phyloP scores from a whole-genome alignment of 2,329 filamentous ascomycete species.

The Talaromyces sp. region DNA sequence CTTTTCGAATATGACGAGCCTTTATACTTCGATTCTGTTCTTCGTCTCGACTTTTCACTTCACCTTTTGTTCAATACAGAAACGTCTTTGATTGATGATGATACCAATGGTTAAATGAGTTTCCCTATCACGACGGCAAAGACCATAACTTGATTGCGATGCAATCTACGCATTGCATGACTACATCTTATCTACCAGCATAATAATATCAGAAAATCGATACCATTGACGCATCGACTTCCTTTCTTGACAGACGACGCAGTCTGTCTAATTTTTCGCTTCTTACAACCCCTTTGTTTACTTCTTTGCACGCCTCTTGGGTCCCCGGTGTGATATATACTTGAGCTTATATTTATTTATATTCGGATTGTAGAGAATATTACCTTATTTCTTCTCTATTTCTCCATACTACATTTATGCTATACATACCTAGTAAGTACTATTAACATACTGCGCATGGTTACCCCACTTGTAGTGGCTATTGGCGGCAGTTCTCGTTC shows the following conservation, averaged over 20 bases:
- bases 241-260: background rate
- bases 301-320: conserved; percentile 1
- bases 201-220: conserved; percentile 7
- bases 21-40: background rate
- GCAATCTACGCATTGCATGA: conserved; percentile 6
- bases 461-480: background rate
- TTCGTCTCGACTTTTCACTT: background rate
- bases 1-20: background rate
- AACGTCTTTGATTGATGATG: conserved; percentile 11
- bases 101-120: conserved; percentile 13
- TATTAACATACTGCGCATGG: background rate
- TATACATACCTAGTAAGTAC: background rate
- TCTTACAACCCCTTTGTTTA: background rate
- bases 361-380: background rate
- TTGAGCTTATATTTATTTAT: background rate
- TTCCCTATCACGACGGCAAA: conserved; percentile 3
- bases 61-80: background rate
- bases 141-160: background rate
- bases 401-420: background rate
- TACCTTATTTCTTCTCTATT: background rate
- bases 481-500: background rate
- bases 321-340: background rate
- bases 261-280: background rate
- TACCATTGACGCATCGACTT: conserved; percentile 3
- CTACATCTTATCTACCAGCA: background rate